Conservation (phyloP, 768 basidiomycete species). For the Boletus subparvulus region DNA sequence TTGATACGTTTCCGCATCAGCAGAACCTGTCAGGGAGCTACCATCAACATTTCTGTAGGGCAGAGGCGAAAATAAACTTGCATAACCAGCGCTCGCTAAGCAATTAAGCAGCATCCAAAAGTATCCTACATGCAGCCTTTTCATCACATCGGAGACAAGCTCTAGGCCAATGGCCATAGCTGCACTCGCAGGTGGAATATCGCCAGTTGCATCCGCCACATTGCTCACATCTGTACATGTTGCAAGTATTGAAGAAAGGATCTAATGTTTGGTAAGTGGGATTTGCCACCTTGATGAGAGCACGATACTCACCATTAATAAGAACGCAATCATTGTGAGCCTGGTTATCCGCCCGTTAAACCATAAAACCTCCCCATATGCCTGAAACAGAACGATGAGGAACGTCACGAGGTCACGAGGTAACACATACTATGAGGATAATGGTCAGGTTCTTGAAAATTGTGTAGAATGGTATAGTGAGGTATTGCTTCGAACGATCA, state of each 20-base stretch:
- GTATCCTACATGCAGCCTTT: slow-evolving; percentile 77
- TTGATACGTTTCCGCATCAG: slow-evolving; percentile 98
- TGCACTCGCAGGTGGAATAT: slow-evolving; percentile 26
- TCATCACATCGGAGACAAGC: slow-evolving; percentile 46
- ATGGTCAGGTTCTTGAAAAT: slow-evolving; percentile 99
- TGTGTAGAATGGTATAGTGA: slow-evolving; percentile 96
- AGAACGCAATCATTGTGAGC: slow-evolving; percentile 85
- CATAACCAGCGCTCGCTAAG: slow-evolving; percentile 85
- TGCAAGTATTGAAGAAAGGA: slow-evolving; percentile 92
- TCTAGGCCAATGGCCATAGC: slow-evolving; percentile 30
- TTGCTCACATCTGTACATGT: slow-evolving; percentile 84
- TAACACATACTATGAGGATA: slow-evolving; percentile 80
- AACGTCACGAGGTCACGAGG: not conserved
- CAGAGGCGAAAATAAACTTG: slow-evolving; percentile 37
- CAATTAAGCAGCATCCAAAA: slow-evolving; percentile 97
- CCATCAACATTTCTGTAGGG: slow-evolving; percentile 4
- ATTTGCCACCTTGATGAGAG: not conserved
- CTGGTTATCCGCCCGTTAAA: slow-evolving; percentile 88
- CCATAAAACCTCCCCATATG: slow-evolving; percentile 97
- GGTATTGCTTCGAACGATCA: slow-evolving; percentile 70
- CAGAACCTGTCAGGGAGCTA: slow-evolving; percentile 60
- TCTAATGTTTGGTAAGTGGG: slow-evolving; percentile 41
- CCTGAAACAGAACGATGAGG: slow-evolving; percentile 44
- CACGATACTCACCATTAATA: slow-evolving; percentile 72
- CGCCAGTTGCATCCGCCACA: slow-evolving; percentile 30